Conservation (phyloP, 768 basidiomycete genomes). For the Suillus variegatus region DNA sequence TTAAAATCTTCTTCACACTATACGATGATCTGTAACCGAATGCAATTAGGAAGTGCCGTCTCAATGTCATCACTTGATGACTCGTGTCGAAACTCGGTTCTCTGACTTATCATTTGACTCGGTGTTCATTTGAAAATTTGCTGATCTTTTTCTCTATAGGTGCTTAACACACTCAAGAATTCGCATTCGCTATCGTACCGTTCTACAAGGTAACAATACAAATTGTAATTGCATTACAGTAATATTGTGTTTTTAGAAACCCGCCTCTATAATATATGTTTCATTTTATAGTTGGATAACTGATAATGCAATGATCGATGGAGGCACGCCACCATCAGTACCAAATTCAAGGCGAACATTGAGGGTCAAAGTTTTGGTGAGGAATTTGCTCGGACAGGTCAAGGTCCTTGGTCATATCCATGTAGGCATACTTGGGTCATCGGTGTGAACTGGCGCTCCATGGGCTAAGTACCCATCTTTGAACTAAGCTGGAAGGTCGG, state of each 20-base stretch:
- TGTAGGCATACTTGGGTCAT: no score
- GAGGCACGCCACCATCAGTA: no score
- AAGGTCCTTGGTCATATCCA: no score
- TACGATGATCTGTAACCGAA: slow-evolving; percentile 34
- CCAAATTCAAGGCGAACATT: no score
- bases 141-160: background rate
- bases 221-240: slow-evolving; percentile 4
- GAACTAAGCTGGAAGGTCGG: slow-evolving; percentile 57
- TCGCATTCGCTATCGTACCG: background rate
- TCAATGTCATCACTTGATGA: slow-evolving; percentile 26
- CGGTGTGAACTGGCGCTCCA: slow-evolving; percentile 56
- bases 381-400: no score
- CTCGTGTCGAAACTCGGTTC: slow-evolving; percentile 37
- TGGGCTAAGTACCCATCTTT: slow-evolving; percentile 83
- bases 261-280: background rate
- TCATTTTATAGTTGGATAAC: no score
- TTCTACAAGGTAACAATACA: slow-evolving; percentile 2
- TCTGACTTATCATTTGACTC: slow-evolving; percentile 22
- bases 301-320: no score
- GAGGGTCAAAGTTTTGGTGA: no score
- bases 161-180: background rate
- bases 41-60: slow-evolving; percentile 41
- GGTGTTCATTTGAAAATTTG: background rate
- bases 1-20: background rate
- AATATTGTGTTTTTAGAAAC: slow-evolving; percentile 3